phyloP scores from a whole-genome alignment of 1,284 basidiomycete species.

The Polyporus tsugae region DNA sequence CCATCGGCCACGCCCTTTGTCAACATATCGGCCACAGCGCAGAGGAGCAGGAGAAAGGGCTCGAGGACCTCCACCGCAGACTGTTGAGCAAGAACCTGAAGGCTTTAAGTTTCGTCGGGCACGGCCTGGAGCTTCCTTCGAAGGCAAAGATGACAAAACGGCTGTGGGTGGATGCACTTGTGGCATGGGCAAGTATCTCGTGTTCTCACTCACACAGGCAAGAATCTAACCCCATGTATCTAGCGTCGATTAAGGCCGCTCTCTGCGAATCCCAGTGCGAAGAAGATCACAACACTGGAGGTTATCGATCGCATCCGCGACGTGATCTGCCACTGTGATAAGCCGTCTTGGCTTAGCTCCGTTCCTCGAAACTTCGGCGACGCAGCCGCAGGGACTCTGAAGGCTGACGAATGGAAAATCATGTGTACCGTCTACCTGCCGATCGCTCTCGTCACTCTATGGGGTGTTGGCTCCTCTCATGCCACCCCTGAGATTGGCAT shows the following conservation, averaged over 20 bases:
- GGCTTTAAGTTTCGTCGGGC: conserved; percentile 14
- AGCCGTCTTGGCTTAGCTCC: conserved; percentile 44
- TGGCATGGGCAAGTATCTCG: conserved; percentile 12
- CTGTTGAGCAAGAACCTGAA: conserved; percentile 8
- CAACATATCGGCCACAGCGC: conserved; percentile 1
- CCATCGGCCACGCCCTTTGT: conserved; percentile 6
- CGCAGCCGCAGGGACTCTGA: conserved; percentile 41
- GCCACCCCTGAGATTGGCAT: background rate
- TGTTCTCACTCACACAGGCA: background rate
- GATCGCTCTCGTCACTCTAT: conserved; percentile 42
- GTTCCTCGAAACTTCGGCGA: conserved; percentile 45
- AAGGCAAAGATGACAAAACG: conserved; percentile 6
- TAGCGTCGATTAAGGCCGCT: conserved; percentile 6
- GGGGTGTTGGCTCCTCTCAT: conserved; percentile 26
- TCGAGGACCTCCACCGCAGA: conserved; percentile 5
- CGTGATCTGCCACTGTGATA: conserved; percentile 36
- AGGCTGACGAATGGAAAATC: conserved; percentile 49
- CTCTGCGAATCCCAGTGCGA: conserved; percentile 15
- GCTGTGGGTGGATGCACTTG: conserved; percentile 11
- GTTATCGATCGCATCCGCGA: conserved; percentile 20
- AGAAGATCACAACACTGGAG: conserved; percentile 9
- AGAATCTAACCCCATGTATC: background rate
- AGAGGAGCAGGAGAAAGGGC: background rate
- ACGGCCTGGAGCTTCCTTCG: conserved; percentile 6
- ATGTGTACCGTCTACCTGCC: conserved; percentile 42